Evolutionary conservation across 163 green algal genomes (phyloP).

Genomic region (Chlorella variabilis): DNA sequence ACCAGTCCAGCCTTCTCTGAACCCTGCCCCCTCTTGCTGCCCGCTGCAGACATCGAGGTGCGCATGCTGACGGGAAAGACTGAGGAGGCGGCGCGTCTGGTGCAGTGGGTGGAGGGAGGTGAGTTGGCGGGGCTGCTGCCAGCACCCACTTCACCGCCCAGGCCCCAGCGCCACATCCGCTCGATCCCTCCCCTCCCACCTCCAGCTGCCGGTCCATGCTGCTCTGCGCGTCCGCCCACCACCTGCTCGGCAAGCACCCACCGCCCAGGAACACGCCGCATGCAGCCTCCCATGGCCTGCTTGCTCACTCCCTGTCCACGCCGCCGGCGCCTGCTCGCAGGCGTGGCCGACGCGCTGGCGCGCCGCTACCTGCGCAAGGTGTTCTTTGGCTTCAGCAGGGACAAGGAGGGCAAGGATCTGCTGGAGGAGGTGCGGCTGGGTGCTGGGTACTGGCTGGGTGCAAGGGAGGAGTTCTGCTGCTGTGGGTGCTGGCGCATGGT

Average conservation of each 20-base stretch:
- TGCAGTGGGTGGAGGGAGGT: constrained; percentile 87
- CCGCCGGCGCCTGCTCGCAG: no score
- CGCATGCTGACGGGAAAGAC: constrained; percentile 69
- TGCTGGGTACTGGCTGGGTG: background rate
- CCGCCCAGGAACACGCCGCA: background rate
- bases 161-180: no score
- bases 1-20: no score
- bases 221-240: no score
- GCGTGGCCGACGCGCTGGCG: constrained; percentile 82
- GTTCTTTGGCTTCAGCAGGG: constrained; percentile 82
- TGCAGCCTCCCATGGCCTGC: background rate
- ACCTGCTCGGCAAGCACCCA: no score
- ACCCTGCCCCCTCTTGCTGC: background rate
- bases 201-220: no score
- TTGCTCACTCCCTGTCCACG: no score
- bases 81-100: constrained; percentile 68
- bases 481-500: background rate
- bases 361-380: constrained; percentile 83
- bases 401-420: constrained; percentile 70
- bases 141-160: constrained; percentile 7
- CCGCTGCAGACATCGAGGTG: constrained; percentile 78
- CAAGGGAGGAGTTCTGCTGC: background rate
- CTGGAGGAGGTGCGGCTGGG: constrained; percentile 72
- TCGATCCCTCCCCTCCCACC: no score
- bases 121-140: background rate